A percentile compares a stretch with the other conserved stretches of the same genome.
These are phyloP conservation scores for Tolypocladium sp. DNA, from an alignment of 2,329 filamentous ascomycete genomes.

Conservation along the genomic window DNA sequence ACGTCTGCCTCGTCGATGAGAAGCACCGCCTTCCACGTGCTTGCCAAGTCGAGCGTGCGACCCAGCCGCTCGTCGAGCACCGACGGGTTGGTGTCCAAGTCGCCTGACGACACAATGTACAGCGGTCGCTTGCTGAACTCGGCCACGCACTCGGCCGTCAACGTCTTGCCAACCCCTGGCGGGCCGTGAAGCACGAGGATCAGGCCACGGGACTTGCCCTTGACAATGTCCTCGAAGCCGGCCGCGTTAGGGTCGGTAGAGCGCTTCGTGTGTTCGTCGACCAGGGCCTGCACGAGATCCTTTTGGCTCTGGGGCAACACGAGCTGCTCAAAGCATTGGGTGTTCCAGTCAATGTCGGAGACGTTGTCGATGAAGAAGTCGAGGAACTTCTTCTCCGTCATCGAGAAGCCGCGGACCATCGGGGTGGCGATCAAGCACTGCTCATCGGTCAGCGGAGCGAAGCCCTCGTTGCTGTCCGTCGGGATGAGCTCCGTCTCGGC, in stretches of 20 bases:
- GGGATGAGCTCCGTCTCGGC: background rate
- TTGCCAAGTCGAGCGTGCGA: slow-evolving; percentile 16
- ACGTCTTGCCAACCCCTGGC: slow-evolving; percentile 40
- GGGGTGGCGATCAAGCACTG: background rate
- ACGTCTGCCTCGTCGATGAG: slow-evolving; percentile 28
- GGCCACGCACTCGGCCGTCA: slow-evolving; percentile 33
- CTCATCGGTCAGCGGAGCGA: background rate
- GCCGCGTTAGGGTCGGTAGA: background rate
- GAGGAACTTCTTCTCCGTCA: background rate
- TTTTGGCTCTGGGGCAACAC: background rate
- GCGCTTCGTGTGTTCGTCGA: background rate
- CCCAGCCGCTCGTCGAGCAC: background rate
- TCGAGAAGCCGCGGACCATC: background rate
- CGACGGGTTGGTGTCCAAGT: background rate
- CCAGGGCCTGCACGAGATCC: background rate
- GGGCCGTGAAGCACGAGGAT: slow-evolving; percentile 36
- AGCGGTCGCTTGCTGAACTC: slow-evolving; percentile 32
- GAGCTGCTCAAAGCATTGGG: background rate
- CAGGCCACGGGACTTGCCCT: slow-evolving; percentile 34
- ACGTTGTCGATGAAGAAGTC: slow-evolving; percentile 9
- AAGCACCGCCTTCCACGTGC: slow-evolving; percentile 28
- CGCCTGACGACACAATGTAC: slow-evolving; percentile 33
- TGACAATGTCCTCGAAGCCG: slow-evolving; percentile 27
- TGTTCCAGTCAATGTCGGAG: background rate
- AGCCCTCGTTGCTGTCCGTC: background rate